Base-by-base conservation (phyloP, 371 early-diverging fungal genomes). In the Coemansia sp. region DNA sequence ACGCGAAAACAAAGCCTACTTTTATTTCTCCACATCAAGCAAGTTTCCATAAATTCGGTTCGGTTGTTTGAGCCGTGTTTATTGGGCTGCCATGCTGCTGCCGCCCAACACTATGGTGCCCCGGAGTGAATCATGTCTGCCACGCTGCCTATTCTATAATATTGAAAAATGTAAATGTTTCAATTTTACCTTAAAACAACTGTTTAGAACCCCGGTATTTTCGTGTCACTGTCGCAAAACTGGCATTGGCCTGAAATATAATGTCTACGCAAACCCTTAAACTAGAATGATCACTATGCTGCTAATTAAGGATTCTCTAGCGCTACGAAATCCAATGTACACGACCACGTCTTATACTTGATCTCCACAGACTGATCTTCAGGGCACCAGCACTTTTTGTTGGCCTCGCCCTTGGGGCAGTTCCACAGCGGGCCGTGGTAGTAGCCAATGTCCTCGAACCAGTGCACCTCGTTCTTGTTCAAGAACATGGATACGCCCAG, bases 391-490 rank as follows among this genome's bases (percentile, higher is more conserved):
- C 75, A 75, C 67, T 74, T 72, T 44, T 62, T 52, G 60, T 69
- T 65, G 60, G 59, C 64, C 23, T 59, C 33, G 47, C 67, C 72
- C 58, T 68, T 70, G 9, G 90, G 89, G 68, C 93, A 93, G 75
- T 91, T 90, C 63, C 82, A 79, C 67, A 87, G 85, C 21, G 88
- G 88, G 12, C 78, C 69, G 68, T 92, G 92, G 23, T 82, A 82
- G 65, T 92, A 92, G 5, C 93, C 94, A 64, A 93, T 89, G 65
- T 93, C 91, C 59, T 93, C 33, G 33, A 33, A 33, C 33, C 33
- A 33, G 2, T 33, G 33, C 2, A 33, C 33, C 8, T 33, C 33
- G 37, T 82, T 77, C 64, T 86, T 87, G 26, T 85, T 37, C 23
- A 79, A 39, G 40, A 79, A 67, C 75, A 79, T 64, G 20, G 79